phyloP scores from a whole-genome alignment of 352 stramenopile genomes.

The Phytophthora tentaculata region DNA sequence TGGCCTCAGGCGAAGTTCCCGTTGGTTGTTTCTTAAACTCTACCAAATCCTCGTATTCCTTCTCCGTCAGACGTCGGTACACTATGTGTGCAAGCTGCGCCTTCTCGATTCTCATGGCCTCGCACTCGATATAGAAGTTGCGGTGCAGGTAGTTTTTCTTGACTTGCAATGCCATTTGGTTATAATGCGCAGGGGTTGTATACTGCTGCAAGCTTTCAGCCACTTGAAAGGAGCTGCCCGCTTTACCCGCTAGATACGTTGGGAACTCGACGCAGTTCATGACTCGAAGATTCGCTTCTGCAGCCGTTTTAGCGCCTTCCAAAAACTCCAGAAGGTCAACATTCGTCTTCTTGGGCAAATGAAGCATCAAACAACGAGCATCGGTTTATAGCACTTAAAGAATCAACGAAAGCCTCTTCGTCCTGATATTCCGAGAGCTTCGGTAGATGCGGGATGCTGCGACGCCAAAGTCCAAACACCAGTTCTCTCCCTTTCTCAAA shows the following conservation, averaged over 20 bases:
- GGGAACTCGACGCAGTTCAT: conserved; percentile 47
- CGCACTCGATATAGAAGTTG: conserved; percentile 49
- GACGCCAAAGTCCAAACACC: conserved; percentile 20
- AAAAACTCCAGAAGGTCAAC: conserved; percentile 56
- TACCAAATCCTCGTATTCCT: conserved; percentile 44
- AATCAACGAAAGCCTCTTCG: conserved; percentile 29
- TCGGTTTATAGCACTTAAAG: conserved; percentile 8
- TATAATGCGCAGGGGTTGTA: conserved; percentile 38
- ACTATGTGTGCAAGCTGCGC: conserved; percentile 38
- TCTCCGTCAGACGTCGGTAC: conserved; percentile 49
- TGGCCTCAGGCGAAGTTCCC: conserved; percentile 13
- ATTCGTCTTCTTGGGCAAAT: conserved; percentile 41
- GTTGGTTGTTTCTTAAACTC: conserved; percentile 11
- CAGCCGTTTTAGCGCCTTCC: conserved; percentile 42
- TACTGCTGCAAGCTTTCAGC: conserved; percentile 29
- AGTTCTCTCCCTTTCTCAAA: conserved; percentile 32
- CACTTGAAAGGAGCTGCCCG: conserved; percentile 29
- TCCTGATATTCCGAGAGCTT: conserved; percentile 46
- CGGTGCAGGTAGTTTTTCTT: conserved; percentile 54
- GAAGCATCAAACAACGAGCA: conserved; percentile 46
- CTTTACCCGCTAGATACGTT: conserved; percentile 39
- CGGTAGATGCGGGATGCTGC: conserved; percentile 27
- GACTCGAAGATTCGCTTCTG: conserved; percentile 39
- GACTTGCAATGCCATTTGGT: conserved; percentile 45
- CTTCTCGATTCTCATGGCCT: conserved; percentile 41